These are phyloP conservation scores for Meyerozyma sp. DNA, from an alignment of 1,139 yeast species.

Conservation along the genomic window DNA sequence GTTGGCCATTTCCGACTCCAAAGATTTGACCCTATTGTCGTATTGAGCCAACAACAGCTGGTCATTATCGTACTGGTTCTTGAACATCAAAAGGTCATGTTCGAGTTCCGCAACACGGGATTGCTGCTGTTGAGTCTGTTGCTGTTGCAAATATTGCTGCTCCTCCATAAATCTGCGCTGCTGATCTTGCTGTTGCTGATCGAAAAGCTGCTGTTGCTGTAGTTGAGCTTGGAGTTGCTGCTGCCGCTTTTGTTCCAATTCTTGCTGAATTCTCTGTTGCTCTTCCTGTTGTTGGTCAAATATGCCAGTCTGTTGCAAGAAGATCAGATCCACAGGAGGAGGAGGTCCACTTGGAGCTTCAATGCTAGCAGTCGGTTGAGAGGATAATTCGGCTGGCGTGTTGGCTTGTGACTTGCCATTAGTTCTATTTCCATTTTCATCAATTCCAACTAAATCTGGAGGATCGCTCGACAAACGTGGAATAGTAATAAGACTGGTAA, in stretches of 20 bases:
- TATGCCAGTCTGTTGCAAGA: slow-evolving; percentile 46
- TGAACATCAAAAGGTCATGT: slow-evolving; percentile 69
- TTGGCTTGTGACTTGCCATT: slow-evolving; percentile 27
- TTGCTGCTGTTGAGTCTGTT: slow-evolving; percentile 70
- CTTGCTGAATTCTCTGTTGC: slow-evolving; percentile 65
- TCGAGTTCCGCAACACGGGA: slow-evolving; percentile 80
- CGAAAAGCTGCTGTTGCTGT: slow-evolving; percentile 58
- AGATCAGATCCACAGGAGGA: slow-evolving; percentile 38
- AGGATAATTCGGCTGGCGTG: slow-evolving; percentile 21
- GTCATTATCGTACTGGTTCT: slow-evolving; percentile 83
- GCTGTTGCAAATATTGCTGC: slow-evolving; percentile 64
- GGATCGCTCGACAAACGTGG: slow-evolving; percentile 69
- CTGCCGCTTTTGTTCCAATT: slow-evolving; percentile 42
- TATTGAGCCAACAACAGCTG: slow-evolving; percentile 82
- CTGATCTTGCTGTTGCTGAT: slow-evolving; percentile 73
- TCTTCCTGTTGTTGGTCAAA: slow-evolving; percentile 50
- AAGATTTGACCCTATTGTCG: slow-evolving; percentile 76
- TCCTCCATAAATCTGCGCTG: slow-evolving; percentile 36
- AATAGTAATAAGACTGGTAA: slow-evolving; percentile 78
- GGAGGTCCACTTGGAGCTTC: slow-evolving; percentile 22
- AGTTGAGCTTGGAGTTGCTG: slow-evolving; percentile 43
- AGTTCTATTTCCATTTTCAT: slow-evolving; percentile 34
- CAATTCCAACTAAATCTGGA: slow-evolving; percentile 53
- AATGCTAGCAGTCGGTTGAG: slow-evolving; percentile 30
- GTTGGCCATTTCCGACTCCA: slow-evolving; percentile 67